Conservation (phyloP, 108 stramenopile species). For the Nannochloropsis salina region DNA sequence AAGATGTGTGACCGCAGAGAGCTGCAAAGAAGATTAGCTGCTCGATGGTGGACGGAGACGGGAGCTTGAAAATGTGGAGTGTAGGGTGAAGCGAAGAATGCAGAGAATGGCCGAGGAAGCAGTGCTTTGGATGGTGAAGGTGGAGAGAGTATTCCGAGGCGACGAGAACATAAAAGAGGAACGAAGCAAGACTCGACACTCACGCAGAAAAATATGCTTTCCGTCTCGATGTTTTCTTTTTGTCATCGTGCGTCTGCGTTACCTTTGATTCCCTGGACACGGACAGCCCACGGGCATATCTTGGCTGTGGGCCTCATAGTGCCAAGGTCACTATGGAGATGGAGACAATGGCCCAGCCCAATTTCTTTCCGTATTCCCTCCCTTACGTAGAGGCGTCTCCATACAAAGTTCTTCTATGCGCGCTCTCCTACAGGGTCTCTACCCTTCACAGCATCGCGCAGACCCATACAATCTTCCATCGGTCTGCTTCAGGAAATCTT, state of each 20-base stretch:
- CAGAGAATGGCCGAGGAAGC: background rate
- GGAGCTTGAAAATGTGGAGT: no score
- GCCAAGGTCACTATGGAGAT: no score
- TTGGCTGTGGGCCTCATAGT: no score
- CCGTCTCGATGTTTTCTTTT: background rate
- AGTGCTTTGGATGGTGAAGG: background rate
- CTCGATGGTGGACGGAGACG: no score
- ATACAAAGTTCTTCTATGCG: no score
- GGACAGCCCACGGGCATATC: no score
- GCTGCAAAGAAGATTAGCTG: background rate
- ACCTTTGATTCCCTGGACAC: background rate
- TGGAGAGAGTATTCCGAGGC: background rate
- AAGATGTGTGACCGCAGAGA: background rate
- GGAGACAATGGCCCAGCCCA: no score
- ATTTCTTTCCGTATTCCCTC: no score
- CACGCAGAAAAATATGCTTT: background rate
- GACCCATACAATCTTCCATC: no score
- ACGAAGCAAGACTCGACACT: background rate
- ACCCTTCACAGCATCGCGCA: no score
- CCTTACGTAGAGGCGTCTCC: no score
- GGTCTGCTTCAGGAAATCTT: background rate
- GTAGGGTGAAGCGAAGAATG: background rate
- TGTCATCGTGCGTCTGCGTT: background rate
- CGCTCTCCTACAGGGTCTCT: no score
- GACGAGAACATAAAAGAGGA: background rate